A percentile compares a stretch with the other conserved stretches of the same genome.
Conservation (phyloP, 768 basidiomycete species). For the Lentinula raphanica region DNA sequence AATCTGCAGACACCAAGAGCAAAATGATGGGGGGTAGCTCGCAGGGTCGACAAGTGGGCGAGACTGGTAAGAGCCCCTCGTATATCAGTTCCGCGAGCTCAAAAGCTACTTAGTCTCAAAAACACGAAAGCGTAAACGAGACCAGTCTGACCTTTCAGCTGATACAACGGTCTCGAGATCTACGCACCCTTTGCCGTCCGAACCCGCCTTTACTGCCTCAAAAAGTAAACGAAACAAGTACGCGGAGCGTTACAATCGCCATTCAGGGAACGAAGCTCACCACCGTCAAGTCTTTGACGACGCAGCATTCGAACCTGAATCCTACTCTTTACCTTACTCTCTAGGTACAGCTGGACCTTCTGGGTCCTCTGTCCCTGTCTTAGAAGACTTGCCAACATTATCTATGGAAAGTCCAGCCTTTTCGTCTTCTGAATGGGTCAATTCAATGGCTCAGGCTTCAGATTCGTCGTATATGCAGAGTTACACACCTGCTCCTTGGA, state of each 20-base stretch:
- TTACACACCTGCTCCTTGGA: conserved; percentile 10
- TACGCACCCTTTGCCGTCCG: background rate
- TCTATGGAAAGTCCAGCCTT: background rate
- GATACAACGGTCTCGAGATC: background rate
- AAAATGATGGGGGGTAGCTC: background rate
- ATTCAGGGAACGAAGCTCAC: background rate
- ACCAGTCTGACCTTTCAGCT: background rate
- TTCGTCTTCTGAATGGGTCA: conserved; percentile 28
- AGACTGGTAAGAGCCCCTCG: background rate
- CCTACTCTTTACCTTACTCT: background rate
- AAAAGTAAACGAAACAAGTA: background rate
- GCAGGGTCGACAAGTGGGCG: background rate
- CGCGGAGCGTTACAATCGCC: background rate
- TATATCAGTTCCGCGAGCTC: background rate
- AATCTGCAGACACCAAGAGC: background rate
- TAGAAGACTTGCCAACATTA: background rate
- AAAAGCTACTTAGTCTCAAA: background rate
- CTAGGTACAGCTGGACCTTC: background rate
- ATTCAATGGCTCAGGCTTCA: conserved; percentile 34
- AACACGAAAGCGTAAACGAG: conserved; percentile 7
- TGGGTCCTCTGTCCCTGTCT: background rate
- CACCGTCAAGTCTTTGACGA: conserved; percentile 1
- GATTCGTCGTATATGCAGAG: conserved; percentile 1
- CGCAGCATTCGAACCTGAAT: conserved; percentile 5
- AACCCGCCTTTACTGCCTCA: background rate